phyloP scores from a whole-genome alignment of 139 green algal genomes.

The Ettlia oleoabundans region DNA sequence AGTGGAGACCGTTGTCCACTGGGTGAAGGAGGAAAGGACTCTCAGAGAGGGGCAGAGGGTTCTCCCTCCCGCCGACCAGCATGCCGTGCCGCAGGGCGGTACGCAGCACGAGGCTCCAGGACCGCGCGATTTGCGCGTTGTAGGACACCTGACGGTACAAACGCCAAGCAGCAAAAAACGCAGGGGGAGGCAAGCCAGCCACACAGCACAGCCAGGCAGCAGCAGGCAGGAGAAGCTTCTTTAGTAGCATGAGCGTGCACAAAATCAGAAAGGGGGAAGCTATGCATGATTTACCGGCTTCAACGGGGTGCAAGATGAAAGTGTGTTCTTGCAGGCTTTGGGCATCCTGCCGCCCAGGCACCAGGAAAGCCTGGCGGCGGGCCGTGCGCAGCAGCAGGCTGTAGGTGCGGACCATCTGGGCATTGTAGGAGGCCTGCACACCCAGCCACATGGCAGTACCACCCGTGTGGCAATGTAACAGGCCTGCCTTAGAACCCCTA shows the following conservation, averaged over 20 bases:
- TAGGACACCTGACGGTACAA: conserved; percentile 53
- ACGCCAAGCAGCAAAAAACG: not conserved
- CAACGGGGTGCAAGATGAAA: conserved; percentile 81
- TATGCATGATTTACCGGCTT: conserved; percentile 40
- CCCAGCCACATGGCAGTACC: not conserved
- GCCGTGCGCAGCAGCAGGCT: conserved; percentile 74
- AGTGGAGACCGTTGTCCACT: not conserved
- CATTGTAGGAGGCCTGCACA: conserved; percentile 75
- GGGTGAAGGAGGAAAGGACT: not conserved
- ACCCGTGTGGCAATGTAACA: not conserved
- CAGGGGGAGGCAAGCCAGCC: no score
- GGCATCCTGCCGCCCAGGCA: conserved; percentile 58
- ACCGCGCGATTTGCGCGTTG: conserved; percentile 80
- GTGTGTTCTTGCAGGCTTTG: conserved; percentile 64
- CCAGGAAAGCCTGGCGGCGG: conserved; percentile 52
- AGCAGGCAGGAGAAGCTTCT: no score
- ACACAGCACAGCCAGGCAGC: no score
- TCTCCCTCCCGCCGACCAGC: conserved; percentile 56
- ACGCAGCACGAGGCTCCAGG: conserved; percentile 70
- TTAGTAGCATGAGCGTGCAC: not conserved
- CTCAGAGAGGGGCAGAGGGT: conserved; percentile 57
- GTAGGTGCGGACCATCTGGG: conserved; percentile 78
- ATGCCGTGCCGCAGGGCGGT: conserved; percentile 51
- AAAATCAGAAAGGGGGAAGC: not conserved
- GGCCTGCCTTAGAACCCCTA: no score